Percentiles rank a stretch among this genome's conserved stretches.
These are phyloP conservation scores for Przewalskia tangutica DNA, from an alignment of 257 asterid species.

Conservation along the genomic window DNA sequence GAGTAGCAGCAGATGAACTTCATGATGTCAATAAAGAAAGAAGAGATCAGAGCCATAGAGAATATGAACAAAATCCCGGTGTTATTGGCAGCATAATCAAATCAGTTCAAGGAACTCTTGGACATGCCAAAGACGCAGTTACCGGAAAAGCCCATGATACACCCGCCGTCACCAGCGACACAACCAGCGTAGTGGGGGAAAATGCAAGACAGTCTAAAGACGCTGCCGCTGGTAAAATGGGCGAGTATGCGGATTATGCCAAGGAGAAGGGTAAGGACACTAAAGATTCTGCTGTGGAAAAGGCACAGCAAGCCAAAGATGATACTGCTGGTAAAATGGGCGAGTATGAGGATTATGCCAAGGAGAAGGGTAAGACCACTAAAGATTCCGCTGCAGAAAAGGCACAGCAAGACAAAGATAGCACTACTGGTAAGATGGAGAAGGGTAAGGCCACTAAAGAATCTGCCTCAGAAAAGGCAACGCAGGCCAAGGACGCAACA, in stretches of 20 bases:
- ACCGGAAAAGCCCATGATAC: no score
- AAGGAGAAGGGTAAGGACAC: no score
- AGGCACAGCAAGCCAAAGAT: not conserved
- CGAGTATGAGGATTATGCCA: not conserved
- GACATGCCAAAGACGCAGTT: constrained; percentile 24
- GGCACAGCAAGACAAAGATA: not conserved
- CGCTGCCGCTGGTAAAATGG: no score
- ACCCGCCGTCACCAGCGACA: no score
- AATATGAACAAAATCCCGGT: constrained; percentile 7
- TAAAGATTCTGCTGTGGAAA: no score
- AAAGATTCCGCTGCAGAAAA: not conserved
- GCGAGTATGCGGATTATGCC: no score
- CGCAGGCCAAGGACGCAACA: no score
- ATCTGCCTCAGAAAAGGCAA: not conserved
- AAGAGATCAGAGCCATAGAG: not conserved
- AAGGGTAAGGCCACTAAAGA: constrained; percentile 14
- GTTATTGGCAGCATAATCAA: constrained; percentile 26
- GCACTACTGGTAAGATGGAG: not conserved
- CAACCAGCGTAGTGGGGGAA: not conserved
- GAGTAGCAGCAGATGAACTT: not conserved
- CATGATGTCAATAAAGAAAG: constrained; percentile 26
- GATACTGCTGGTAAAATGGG: not conserved
- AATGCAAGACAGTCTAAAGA: not conserved
- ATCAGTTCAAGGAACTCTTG: constrained; percentile 28
- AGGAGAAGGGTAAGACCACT: constrained; percentile 1